Percentiles rank a stretch among this genome's conserved stretches.
Conservation (phyloP, 768 basidiomycete species). For the Porphyrellus cyaneotinctus region DNA sequence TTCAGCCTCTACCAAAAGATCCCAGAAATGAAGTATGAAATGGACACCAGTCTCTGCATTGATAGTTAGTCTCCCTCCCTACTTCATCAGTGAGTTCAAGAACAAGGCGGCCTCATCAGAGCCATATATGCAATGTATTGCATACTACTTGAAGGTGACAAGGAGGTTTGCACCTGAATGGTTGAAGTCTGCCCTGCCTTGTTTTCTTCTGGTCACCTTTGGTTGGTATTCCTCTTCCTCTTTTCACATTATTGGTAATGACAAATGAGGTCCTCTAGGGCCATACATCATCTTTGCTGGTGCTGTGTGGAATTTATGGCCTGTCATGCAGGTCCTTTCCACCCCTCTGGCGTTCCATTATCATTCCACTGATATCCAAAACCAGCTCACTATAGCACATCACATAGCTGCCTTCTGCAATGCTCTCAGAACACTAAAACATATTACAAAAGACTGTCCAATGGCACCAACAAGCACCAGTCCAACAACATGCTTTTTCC, state of each 20-base stretch:
- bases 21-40: no score
- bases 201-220: background rate
- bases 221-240: background rate
- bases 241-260: no score
- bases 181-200: background rate
- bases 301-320: constrained; percentile 22
- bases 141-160: background rate
- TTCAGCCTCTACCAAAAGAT: no score
- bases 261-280: constrained; percentile 16
- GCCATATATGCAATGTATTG: background rate
- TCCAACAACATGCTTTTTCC: background rate
- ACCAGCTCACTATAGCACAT: constrained; percentile 5
- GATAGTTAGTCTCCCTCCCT: no score
- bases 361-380: constrained; percentile 18
- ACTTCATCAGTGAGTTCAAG: background rate
- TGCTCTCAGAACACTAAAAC: constrained; percentile 17
- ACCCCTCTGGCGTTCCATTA: constrained; percentile 21
- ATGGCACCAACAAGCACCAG: background rate
- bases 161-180: background rate
- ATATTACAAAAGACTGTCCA: constrained; percentile 18
- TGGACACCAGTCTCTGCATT: no score
- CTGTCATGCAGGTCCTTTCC: constrained; percentile 24
- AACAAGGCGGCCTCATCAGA: background rate
- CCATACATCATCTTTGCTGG: constrained; percentile 28
- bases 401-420: constrained; percentile 26